Conservation (phyloP, 176 grass and related monocot species). For the Avena insularis region DNA sequence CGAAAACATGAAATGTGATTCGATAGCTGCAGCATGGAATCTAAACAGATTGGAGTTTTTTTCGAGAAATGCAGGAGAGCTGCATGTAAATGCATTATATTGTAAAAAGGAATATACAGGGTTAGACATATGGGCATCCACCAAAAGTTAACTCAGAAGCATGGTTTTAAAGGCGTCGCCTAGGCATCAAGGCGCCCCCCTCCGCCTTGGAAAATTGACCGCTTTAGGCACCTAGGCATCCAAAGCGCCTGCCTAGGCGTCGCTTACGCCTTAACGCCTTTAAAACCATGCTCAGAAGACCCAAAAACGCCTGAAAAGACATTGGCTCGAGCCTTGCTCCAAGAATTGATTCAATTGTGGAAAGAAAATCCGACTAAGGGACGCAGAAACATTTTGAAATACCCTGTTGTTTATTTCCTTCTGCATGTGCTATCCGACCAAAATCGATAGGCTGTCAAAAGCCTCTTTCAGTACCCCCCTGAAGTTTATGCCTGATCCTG, state of each 20-base stretch:
- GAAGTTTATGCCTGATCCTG: not conserved
- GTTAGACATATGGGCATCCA: not conserved
- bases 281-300: not conserved
- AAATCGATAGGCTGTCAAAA: slow-evolving; percentile 4
- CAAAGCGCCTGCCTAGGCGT: too few relatives aligned
- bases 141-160: not conserved
- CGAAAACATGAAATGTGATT: not conserved
- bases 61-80: slow-evolving; percentile 1
- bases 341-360: not conserved
- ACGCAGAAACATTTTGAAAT: not conserved
- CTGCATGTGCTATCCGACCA: not conserved
- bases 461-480: not conserved
- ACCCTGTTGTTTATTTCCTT: not conserved
- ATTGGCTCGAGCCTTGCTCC: not conserved
- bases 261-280: too few relatives aligned
- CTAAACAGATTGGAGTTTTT: not conserved
- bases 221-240: too few relatives aligned
- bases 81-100: not conserved
- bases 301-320: not conserved
- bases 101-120: not conserved
- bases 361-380: not conserved
- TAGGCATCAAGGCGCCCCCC: too few relatives aligned
- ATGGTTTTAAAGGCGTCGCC: too few relatives aligned
- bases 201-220: too few relatives aligned
- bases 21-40: slow-evolving; percentile 9